A percentile compares a stretch with the other conserved stretches of the same genome.
Evolutionary conservation across 2,329 filamentous ascomycete species (phyloP).

Genomic region (Ophiosphaerella korrae): DNA sequence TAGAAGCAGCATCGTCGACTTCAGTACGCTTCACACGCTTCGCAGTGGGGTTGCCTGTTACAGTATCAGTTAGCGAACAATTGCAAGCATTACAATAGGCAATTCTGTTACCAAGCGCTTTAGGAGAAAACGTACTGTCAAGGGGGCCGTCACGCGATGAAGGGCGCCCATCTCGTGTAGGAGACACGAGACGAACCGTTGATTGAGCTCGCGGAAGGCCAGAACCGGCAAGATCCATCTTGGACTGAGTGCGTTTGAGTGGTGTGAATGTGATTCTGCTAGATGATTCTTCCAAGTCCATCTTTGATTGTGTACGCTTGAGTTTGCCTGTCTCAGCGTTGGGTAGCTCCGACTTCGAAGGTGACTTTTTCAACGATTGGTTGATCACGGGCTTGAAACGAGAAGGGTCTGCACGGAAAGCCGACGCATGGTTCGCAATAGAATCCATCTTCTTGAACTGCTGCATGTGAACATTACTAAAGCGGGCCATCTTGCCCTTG

Average conservation of each 20-base stretch:
- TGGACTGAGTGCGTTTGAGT: conserved; percentile 60
- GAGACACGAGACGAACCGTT: conserved; percentile 34
- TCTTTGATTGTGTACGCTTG: conserved; percentile 63
- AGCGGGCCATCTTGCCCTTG: conserved; percentile 78
- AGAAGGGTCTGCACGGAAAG: conserved; percentile 67
- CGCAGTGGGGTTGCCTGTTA: conserved; percentile 47
- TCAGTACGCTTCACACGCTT: conserved; percentile 75
- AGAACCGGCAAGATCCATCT: conserved; percentile 65
- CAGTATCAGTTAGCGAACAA: background rate
- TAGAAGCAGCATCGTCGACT: conserved; percentile 71
- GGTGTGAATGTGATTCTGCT: conserved; percentile 45
- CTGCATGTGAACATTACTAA: conserved; percentile 82
- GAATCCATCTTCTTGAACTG: conserved; percentile 98
- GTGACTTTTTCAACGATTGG: conserved; percentile 36
- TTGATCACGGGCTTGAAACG: conserved; percentile 56
- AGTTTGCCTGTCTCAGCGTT: conserved; percentile 49
- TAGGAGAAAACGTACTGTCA: background rate
- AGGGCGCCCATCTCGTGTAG: conserved; percentile 30
- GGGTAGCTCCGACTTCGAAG: conserved; percentile 55
- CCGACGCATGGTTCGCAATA: conserved; percentile 83
- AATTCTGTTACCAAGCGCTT: too few species aligned
- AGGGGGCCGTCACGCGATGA: conserved; percentile 32
- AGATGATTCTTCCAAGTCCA: conserved; percentile 67
- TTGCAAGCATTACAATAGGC: too few species aligned
- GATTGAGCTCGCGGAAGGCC: conserved; percentile 46